phyloP scores from a whole-genome alignment of 2,329 filamentous ascomycete genomes.

The Microcyclosporella mali region DNA sequence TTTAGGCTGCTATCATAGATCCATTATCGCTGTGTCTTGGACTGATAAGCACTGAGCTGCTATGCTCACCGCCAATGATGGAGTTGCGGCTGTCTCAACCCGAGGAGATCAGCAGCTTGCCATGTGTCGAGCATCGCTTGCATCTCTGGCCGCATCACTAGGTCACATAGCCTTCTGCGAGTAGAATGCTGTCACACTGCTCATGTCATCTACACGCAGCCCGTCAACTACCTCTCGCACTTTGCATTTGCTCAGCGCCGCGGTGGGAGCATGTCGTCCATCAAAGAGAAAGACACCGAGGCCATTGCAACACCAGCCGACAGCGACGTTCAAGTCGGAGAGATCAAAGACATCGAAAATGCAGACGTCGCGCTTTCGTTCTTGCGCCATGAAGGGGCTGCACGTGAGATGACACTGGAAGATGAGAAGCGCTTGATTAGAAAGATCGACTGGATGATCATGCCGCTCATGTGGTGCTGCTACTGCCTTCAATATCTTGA shows the following conservation, averaged over 20 bases:
- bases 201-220: no score
- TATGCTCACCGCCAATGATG: no score
- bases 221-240: no score
- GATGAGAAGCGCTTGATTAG: conserved; percentile 25
- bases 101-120: no score
- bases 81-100: no score
- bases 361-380: conserved; percentile 30
- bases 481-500: conserved; percentile 39
- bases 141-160: no score
- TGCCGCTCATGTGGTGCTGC: conserved; percentile 36
- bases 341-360: conserved; percentile 24
- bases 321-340: conserved; percentile 17
- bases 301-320: conserved; percentile 5
- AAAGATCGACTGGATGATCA: conserved; percentile 38
- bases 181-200: no score
- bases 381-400: conserved; percentile 24
- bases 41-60: no score
- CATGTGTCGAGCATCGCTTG: no score
- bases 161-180: no score
- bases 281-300: conserved; percentile 20
- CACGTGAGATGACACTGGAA: conserved; percentile 21
- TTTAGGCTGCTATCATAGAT: no score
- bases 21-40: no score
- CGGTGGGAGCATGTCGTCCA: not conserved
- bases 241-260: not conserved